Conservation (phyloP, 495 filamentous ascomycete genomes). For the Parmelia sp. region DNA sequence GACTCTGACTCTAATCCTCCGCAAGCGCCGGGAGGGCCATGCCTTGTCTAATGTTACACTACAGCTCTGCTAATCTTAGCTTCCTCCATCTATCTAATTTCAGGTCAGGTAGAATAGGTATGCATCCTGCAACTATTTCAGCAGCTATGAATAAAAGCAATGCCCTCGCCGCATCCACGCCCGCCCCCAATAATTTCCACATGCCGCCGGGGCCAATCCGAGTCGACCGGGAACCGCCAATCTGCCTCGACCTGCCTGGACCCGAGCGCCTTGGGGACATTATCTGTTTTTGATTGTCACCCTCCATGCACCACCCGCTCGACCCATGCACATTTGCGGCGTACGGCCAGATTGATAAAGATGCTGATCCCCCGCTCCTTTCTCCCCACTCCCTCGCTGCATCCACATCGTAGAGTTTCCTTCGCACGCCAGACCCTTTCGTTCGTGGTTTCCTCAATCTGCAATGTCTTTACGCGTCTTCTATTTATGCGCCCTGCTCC, state of each 20-base stretch:
- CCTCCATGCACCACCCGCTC: neutral
- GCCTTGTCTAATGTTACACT: too few species aligned
- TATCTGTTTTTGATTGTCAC: neutral
- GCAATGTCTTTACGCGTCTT: conserved; percentile 1
- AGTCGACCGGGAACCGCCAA: neutral
- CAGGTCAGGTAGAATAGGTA: too few species aligned
- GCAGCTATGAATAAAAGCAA: neutral
- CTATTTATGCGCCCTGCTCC: neutral
- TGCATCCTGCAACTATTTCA: too few species aligned
- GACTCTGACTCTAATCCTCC: too few species aligned
- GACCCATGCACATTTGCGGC: neutral
- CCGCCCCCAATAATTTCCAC: neutral
- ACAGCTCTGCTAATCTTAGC: too few species aligned
- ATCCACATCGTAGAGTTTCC: neutral
- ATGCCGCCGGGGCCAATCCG: neutral
- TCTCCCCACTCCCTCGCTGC: neutral
- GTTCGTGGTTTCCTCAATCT: neutral
- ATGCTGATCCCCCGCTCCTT: neutral
- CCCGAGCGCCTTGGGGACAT: neutral
- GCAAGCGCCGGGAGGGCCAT: too few species aligned
- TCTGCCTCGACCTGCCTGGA: neutral
- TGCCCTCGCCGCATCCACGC: neutral
- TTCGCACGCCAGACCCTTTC: neutral
- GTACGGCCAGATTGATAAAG: neutral
- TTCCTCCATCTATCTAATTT: too few species aligned